A percentile compares a stretch with the other conserved stretches of the same genome.
phyloP scores from a whole-genome alignment of 495 filamentous ascomycete genomes.

The Patellaria atrata region DNA sequence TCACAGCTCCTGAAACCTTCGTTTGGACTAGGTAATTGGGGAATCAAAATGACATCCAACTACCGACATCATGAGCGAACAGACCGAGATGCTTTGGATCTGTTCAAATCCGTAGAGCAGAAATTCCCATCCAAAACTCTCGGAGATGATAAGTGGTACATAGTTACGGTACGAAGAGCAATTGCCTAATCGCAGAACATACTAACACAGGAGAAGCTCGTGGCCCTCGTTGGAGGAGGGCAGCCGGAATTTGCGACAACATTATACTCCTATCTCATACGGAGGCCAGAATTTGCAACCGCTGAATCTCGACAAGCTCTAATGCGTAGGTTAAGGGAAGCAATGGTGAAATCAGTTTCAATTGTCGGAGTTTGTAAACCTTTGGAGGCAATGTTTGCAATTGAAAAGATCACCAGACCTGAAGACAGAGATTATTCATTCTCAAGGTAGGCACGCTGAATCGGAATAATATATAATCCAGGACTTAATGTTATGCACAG shows the following conservation, averaged over 20 bases:
- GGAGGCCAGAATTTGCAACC: conserved; percentile 17
- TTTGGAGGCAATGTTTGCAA: conserved; percentile 24
- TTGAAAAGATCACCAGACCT: conserved; percentile 17
- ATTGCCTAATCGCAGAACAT: not conserved
- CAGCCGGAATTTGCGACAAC: conserved; percentile 19
- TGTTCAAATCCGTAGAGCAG: conserved; percentile 39
- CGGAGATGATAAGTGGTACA: conserved; percentile 42
- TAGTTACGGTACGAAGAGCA: conserved; percentile 32
- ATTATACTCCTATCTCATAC: conserved; percentile 23
- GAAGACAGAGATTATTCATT: conserved; percentile 28
- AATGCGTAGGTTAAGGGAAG: conserved; percentile 24
- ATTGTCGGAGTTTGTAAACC: conserved; percentile 23
- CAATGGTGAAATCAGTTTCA: conserved; percentile 23
- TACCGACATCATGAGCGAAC: conserved; percentile 17
- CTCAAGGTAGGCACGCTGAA: conserved; percentile 17
- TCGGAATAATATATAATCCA: not conserved
- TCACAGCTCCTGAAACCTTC: too few relatives aligned
- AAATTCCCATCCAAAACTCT: conserved; percentile 35
- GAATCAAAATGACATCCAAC: conserved; percentile 4
- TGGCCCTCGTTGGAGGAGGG: conserved; percentile 19
- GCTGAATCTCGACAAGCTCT: conserved; percentile 21
- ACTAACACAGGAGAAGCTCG: conserved; percentile 5
- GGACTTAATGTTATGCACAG: conserved; percentile 4
- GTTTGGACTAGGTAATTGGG: too few relatives aligned
- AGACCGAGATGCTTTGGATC: conserved; percentile 21